Evolutionary conservation across 2,329 filamentous ascomycete genomes (phyloP).

Genomic region (Basipetospora chlamydospora): DNA sequence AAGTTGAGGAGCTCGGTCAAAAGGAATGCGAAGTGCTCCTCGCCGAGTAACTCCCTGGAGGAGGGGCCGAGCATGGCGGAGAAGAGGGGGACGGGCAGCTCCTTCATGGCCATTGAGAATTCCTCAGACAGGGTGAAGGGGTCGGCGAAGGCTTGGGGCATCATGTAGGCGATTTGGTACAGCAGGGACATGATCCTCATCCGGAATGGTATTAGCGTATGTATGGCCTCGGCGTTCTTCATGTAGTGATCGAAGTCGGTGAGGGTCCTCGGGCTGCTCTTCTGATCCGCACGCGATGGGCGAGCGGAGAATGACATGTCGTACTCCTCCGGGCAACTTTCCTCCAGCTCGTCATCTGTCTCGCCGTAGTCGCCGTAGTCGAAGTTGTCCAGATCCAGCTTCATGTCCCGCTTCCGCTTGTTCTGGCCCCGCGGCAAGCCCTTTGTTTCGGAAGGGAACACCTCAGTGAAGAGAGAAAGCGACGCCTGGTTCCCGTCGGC

Average conservation of each 20-base stretch:
- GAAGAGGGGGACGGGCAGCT: constrained; percentile 46
- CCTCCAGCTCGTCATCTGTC: constrained; percentile 15
- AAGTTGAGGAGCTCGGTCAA: constrained; percentile 29
- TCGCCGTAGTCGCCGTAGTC: constrained; percentile 42
- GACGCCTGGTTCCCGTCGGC: constrained; percentile 45
- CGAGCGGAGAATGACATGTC: constrained; percentile 7
- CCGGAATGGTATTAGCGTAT: constrained; percentile 45
- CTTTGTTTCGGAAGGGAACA: constrained; percentile 53
- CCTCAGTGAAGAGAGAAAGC: constrained; percentile 42
- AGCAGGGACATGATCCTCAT: constrained; percentile 47
- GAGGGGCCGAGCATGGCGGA: constrained; percentile 14
- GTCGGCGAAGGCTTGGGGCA: constrained; percentile 24
- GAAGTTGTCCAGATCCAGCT: constrained; percentile 43
- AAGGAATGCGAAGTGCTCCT: constrained; percentile 27
- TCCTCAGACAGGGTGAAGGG: constrained; percentile 43
- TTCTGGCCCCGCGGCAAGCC: constrained; percentile 23
- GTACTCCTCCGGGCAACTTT: constrained; percentile 14
- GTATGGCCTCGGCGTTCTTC: constrained; percentile 11
- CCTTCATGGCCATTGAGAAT: constrained; percentile 39
- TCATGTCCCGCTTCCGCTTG: constrained; percentile 33
- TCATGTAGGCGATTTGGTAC: constrained; percentile 29
- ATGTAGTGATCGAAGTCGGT: constrained; percentile 5
- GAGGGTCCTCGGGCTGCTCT: constrained; percentile 4
- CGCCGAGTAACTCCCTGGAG: constrained; percentile 17
- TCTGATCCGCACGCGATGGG: background rate